Conservation (phyloP, 768 basidiomycete genomes). For the Leccinum sublutescens region DNA sequence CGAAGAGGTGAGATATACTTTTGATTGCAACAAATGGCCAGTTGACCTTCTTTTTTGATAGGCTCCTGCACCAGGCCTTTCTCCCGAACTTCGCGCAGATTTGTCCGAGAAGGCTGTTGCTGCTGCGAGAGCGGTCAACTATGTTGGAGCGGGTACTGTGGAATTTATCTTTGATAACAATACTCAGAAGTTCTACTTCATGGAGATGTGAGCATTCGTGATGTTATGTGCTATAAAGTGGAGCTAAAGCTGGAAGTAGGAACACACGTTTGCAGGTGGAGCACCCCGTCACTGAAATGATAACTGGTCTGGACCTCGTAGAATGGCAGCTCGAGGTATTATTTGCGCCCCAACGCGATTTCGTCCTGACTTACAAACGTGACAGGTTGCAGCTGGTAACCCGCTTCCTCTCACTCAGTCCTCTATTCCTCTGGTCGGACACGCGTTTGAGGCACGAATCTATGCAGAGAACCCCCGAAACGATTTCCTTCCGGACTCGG, state of each 20-base stretch:
- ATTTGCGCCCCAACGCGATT: background rate
- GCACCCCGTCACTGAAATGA: slow-evolving; percentile 93
- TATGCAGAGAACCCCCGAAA: slow-evolving; percentile 95
- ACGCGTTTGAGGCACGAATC: slow-evolving; percentile 93
- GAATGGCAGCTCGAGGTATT: slow-evolving; percentile 89
- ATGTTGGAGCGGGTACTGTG: slow-evolving; percentile 91
- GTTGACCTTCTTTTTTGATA: slow-evolving; percentile 28
- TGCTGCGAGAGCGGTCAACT: slow-evolving; percentile 89
- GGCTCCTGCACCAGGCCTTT: slow-evolving; percentile 90
- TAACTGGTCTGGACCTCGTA: slow-evolving; percentile 90
- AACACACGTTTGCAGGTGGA: slow-evolving; percentile 86
- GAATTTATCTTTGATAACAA: slow-evolving; percentile 97
- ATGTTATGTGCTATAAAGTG: background rate
- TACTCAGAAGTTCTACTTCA: slow-evolving; percentile 84
- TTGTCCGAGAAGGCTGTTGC: slow-evolving; percentile 85
- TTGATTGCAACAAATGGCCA: background rate
- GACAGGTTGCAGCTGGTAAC: slow-evolving; percentile 84
- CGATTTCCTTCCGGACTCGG: slow-evolving; percentile 91
- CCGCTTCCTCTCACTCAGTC: slow-evolving; percentile 75
- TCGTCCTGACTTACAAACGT: background rate
- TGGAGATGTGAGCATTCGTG: slow-evolving; percentile 74
- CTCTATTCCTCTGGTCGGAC: slow-evolving; percentile 82
- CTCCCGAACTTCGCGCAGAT: slow-evolving; percentile 73
- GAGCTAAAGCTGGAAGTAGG: slow-evolving; percentile 39
- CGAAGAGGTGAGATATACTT: slow-evolving; percentile 57